Base-by-base conservation (phyloP, 495 filamentous ascomycete genomes). In the Cercophora sp. region DNA sequence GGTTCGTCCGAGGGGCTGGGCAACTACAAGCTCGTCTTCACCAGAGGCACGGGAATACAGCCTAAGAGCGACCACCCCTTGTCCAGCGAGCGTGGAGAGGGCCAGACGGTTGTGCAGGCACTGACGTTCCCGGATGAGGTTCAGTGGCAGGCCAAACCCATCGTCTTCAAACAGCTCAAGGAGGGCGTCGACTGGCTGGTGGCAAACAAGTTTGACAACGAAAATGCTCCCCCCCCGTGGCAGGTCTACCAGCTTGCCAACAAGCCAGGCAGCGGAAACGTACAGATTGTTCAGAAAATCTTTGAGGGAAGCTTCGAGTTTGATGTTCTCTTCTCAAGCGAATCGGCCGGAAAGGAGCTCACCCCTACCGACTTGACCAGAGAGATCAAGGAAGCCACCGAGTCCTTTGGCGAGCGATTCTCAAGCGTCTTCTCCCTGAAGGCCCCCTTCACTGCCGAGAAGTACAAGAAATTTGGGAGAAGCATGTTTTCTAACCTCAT, bases 221-320 rank as follows among this genome's bases (percentile, higher is more conserved):
- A 88, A 3, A 71, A 81, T 26, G 76, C 84, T 11, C 90, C 91
- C 13, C 93, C 92, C 5, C 86, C 91, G 2, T 86, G 85, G 68
- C 89, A 95, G 67, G 78, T 89, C 1, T 96, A 91, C 66, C 91
- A 87, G 4, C 77, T 97, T 47, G 65, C 72, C 31, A 85, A 94
- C 52, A 61, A 70, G 0, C 83, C 88, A 16, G 83, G 82, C 10
- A 42, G 70, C 16, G 94, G 92, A 11, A 97, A 97, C 61, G 59
- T 90, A 3, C 93, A 98, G 54, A 73, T 94, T 41, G 80, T 97
- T 32, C 92, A 98, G 68, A 97, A 96, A 69, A 79, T 91, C 2
- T 98, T 96, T 65, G 81, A 88, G 63, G 94, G 94, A 1, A 60
- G 83, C 19, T 98, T 97, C 64, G 89, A 93, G 77, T 97, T 98